Base-by-base conservation (phyloP, 2,329 filamentous ascomycete genomes). In the Fusarium sp. region DNA sequence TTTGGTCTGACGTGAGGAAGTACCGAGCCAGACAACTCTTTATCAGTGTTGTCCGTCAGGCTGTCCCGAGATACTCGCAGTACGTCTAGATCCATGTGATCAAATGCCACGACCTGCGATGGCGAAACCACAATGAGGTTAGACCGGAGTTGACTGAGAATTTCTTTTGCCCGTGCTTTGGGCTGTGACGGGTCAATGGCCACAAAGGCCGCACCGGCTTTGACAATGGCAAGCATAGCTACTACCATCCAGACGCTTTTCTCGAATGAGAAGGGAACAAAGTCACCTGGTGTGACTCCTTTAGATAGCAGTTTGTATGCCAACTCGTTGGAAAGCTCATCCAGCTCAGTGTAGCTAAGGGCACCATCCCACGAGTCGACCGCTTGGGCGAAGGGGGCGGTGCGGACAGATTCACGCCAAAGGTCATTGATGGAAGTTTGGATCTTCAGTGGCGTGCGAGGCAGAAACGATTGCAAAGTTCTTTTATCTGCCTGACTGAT, bases 251-350 rank as follows among this genome's bases (percentile, higher is more conserved):
- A 46, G 43, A 26, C 43, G 34, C 29, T 46, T 10, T 46, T 46
- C 22, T 46, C 43, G 10, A 46, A 46, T 46, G 43, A 46, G 4
- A 46, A 46, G 34, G 43, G 43, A 13, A 46, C 43, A 26, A 46
- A 46, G 0, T 34, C 43, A 6, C 43, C 29, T 1, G 22, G 32
- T 26, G 29, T 46, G 43, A 46, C 43, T 13, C 42, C 43, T 22
- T 46, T 46, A 25, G 43, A 35, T 10, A 46, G 22, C 25, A 46
- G 31, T 22, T 35, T 12, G 9, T 34, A 10, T 35, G 43, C 22
- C 24, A 46, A 22, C 43, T 46, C 34, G 29, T 46, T 22, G 0
- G 43, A 28, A 5, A 22, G 19, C 2, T 46, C 31, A 26, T 46
- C 43, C 22, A 46, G 31, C 22, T 46, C 43, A 7, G 24, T 46